phyloP scores from a whole-genome alignment of 768 basidiomycete genomes.

The Trametes maxima region DNA sequence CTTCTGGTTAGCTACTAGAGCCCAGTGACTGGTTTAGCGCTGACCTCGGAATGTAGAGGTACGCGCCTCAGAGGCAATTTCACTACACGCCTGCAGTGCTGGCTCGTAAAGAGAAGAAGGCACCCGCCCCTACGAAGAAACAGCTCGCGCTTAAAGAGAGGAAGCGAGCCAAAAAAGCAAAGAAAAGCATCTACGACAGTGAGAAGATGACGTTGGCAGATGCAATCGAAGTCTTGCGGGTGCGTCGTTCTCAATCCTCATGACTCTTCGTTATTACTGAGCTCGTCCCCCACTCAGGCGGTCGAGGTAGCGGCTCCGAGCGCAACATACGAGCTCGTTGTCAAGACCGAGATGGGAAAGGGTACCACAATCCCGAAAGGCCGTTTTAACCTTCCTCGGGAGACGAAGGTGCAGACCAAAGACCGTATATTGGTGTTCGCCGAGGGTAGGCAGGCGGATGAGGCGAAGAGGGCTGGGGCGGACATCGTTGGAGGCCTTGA shows the following conservation, averaged over 20 bases:
- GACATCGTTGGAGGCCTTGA: constrained; percentile 90
- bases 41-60: constrained; percentile 5
- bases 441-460: constrained; percentile 78
- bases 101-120: constrained; percentile 50
- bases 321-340: constrained; percentile 76
- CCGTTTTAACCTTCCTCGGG: constrained; percentile 80
- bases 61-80: constrained; percentile 46
- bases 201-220: constrained; percentile 69
- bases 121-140: constrained; percentile 61
- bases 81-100: constrained; percentile 50
- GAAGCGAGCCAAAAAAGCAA: constrained; percentile 56
- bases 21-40: neutral
- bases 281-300: constrained; percentile 50
- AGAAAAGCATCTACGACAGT: constrained; percentile 57
- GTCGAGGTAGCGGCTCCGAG: constrained; percentile 79
- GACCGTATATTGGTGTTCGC: constrained; percentile 93
- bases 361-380: constrained; percentile 88
- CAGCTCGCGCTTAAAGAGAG: constrained; percentile 65
- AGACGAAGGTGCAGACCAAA: constrained; percentile 69
- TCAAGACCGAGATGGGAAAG: constrained; percentile 78
- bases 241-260: constrained; percentile 37
- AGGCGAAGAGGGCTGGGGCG: constrained; percentile 86
- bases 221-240: constrained; percentile 72
- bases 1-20: constrained; percentile 1
- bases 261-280: neutral